A percentile compares a stretch with the other conserved stretches of the same genome.
phyloP scores from a whole-genome alignment of 2,329 filamentous ascomycete genomes.

The Verticillium tricorpus region DNA sequence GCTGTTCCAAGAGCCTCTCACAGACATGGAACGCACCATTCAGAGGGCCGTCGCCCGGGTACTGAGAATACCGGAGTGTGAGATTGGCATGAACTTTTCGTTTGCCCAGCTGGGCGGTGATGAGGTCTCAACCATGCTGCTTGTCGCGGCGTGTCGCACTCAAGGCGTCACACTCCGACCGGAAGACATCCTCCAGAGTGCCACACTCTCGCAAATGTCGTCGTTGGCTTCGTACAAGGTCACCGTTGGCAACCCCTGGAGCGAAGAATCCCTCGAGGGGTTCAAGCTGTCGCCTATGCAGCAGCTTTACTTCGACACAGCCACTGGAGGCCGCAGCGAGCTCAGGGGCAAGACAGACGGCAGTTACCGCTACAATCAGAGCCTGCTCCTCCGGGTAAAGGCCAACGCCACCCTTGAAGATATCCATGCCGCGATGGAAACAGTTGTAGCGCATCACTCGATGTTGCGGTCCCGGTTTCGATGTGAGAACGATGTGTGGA shows the following conservation, averaged over 20 bases:
- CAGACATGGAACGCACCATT: constrained; percentile 32
- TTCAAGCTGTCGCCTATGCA: constrained; percentile 51
- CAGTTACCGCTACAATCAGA: constrained; percentile 46
- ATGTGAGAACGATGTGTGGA: constrained; percentile 35
- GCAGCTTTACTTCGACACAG: constrained; percentile 46
- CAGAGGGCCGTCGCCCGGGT: constrained; percentile 33
- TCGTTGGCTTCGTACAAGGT: constrained; percentile 26
- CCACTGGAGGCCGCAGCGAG: constrained; percentile 31
- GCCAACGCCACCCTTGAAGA: constrained; percentile 35
- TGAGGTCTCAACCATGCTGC: constrained; percentile 31
- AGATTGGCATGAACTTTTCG: constrained; percentile 38
- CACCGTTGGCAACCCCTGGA: constrained; percentile 22
- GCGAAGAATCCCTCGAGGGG: constrained; percentile 25
- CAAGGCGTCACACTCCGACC: constrained; percentile 31
- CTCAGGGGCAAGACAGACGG: constrained; percentile 24
- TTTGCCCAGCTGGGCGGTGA: constrained; percentile 35
- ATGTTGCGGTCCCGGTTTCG: constrained; percentile 47
- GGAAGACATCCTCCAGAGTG: constrained; percentile 30
- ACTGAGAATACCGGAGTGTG: constrained; percentile 29
- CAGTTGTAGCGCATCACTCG: constrained; percentile 43
- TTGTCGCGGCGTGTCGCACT: constrained; percentile 31
- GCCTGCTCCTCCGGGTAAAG: constrained; percentile 41
- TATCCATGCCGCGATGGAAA: constrained; percentile 42
- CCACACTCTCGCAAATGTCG: constrained; percentile 33
- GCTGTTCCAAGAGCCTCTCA: constrained; percentile 26